phyloP scores from a whole-genome alignment of 331 rosid genomes.

The Malus hybrid region DNA sequence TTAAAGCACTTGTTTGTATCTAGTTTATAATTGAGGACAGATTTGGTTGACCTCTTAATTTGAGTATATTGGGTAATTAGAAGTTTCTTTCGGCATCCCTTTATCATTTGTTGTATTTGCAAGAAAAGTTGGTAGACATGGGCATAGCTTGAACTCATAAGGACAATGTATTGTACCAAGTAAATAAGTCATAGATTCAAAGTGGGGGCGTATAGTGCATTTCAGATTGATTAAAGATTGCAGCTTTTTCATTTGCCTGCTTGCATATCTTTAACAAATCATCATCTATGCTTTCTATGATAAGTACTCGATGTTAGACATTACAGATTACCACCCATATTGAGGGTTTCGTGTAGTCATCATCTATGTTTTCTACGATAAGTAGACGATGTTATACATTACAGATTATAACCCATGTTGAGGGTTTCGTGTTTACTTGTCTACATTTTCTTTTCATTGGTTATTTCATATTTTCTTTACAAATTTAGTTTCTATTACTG shows the following conservation, averaged over 20 bases:
- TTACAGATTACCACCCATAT: neutral
- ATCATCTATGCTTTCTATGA: neutral
- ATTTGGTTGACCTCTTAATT: neutral
- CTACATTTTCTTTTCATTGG: neutral
- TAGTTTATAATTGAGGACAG: neutral
- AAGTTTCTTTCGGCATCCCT: neutral
- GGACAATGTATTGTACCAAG: neutral
- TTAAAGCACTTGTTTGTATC: neutral
- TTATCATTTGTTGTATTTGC: neutral
- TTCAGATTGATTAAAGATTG: neutral
- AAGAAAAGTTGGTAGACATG: neutral
- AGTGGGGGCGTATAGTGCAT: neutral
- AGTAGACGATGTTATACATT: too few relatives aligned
- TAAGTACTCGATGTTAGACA: neutral
- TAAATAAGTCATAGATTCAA: neutral
- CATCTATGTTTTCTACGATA: too few relatives aligned
- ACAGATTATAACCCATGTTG: neutral
- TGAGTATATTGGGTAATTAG: neutral
- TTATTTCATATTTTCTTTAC: neutral
- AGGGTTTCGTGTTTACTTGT: neutral
- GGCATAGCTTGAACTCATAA: neutral
- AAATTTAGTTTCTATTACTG: neutral
- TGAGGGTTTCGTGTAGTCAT: too few relatives aligned
- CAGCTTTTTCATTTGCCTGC: neutral
- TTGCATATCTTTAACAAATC: neutral